These are phyloP conservation scores for Helicostylum pulchrum DNA, from an alignment of 192 early-diverging fungal species.

Conservation along the genomic window DNA sequence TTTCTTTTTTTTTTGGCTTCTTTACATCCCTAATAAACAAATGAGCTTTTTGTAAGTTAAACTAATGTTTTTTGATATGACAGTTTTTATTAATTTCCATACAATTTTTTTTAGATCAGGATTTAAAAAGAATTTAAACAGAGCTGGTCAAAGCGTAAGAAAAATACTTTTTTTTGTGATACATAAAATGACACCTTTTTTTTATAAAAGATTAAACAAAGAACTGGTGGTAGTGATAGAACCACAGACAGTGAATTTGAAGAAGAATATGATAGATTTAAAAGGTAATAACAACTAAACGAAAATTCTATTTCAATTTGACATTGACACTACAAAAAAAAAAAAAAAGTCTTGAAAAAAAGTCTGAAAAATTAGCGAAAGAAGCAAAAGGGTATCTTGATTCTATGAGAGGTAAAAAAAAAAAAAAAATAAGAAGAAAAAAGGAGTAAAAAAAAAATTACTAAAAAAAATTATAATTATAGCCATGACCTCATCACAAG, in stretches of 20 bases:
- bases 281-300: constrained; percentile 25
- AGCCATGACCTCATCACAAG: constrained; percentile 85
- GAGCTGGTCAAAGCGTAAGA: constrained; percentile 66
- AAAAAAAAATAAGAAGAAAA: neutral
- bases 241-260: constrained; percentile 70
- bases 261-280: constrained; percentile 36
- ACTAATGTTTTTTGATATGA: neutral
- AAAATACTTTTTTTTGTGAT: neutral
- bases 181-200: neutral
- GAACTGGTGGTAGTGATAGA: constrained; percentile 70
- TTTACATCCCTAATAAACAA: neutral
- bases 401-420: constrained; percentile 64
- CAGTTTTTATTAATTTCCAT: neutral
- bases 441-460: neutral
- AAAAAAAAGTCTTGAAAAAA: constrained; percentile 68
- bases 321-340: neutral
- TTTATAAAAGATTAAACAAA: constrained; percentile 57
- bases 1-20: too few species aligned
- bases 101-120: constrained; percentile 55
- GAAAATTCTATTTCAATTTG: neutral
- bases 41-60: constrained; percentile 31
- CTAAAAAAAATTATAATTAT: constrained; percentile 7
- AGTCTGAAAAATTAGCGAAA: constrained; percentile 78
- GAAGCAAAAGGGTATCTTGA: constrained; percentile 93
- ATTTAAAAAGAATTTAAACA: constrained; percentile 78